These are phyloP conservation scores for Kodamaea fungicola DNA, from an alignment of 1,139 yeast species.

Conservation along the genomic window DNA sequence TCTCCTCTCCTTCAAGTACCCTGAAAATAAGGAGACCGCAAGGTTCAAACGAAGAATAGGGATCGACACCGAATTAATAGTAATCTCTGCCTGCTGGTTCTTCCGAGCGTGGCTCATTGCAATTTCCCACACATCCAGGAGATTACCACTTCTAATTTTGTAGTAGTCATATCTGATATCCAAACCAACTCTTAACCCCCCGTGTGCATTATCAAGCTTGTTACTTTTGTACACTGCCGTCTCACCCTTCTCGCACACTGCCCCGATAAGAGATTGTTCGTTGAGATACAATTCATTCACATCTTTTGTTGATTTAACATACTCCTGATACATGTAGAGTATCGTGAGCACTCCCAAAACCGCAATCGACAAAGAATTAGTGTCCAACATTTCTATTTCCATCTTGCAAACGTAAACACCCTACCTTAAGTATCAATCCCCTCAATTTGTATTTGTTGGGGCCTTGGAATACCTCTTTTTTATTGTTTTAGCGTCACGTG, in stretches of 20 bases:
- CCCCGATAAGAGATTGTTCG: conserved; percentile 56
- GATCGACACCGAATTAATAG: conserved; percentile 17
- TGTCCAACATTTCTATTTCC: conserved; percentile 7
- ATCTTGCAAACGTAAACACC: conserved; percentile 3
- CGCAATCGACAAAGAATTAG: conserved; percentile 14
- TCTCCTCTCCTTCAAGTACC: conserved; percentile 12
- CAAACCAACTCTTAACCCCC: conserved; percentile 63
- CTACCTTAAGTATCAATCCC: not conserved
- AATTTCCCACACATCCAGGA: conserved; percentile 62
- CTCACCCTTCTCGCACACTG: conserved; percentile 55
- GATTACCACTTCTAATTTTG: conserved; percentile 63
- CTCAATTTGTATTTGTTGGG: no score
- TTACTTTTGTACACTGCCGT: conserved; percentile 65
- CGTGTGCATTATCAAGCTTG: conserved; percentile 53
- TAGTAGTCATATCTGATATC: conserved; percentile 58
- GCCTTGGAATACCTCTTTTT: no score
- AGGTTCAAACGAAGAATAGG: conserved; percentile 24
- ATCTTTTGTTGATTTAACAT: conserved; percentile 37
- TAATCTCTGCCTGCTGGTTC: conserved; percentile 9
- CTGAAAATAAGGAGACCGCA: conserved; percentile 16
- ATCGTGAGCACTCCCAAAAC: conserved; percentile 17
- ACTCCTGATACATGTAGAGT: conserved; percentile 21
- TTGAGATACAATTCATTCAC: conserved; percentile 54
- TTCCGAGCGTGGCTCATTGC: conserved; percentile 20
- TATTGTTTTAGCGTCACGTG: no score